Percentiles rank a stretch among this genome's conserved stretches.
These are phyloP conservation scores for Galium porrigens DNA, from an alignment of 305 asterid genomes.

Conservation along the genomic window DNA sequence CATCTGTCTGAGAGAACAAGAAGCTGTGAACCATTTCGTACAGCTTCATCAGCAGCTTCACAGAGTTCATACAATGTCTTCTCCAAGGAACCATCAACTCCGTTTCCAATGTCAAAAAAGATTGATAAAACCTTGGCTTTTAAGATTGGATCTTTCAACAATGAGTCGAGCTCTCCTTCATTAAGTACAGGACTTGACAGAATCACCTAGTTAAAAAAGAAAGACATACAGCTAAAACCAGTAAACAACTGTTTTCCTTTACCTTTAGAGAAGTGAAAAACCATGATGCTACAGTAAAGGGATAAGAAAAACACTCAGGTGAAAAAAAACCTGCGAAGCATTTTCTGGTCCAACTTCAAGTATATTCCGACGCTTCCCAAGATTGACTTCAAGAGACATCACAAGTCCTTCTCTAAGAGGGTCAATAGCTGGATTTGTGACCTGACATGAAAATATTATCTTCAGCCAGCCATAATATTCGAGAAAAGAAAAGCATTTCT, in stretches of 20 bases:
- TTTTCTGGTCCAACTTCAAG: conserved; percentile 91
- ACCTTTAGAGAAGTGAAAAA: conserved; percentile 13
- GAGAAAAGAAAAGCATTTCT: not conserved
- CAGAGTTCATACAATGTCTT: conserved; percentile 62
- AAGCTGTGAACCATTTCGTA: conserved; percentile 90
- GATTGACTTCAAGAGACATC: conserved; percentile 96
- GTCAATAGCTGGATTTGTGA: conserved; percentile 97
- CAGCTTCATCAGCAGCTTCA: conserved; percentile 99
- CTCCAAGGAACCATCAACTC: conserved; percentile 79
- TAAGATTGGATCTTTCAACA: conserved; percentile 65
- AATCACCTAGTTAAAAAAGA: conserved; percentile 36
- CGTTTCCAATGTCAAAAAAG: conserved; percentile 70
- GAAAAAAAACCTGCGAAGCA: conserved; percentile 67
- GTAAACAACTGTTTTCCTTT: conserved; percentile 5
- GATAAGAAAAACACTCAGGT: not conserved
- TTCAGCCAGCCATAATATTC: not conserved
- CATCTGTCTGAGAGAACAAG: conserved; percentile 90
- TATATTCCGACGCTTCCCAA: conserved; percentile 85
- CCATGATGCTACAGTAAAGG: not conserved
- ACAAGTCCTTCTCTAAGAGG: conserved; percentile 98
- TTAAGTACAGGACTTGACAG: conserved; percentile 77
- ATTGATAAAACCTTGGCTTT: conserved; percentile 61
- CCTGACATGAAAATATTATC: conserved; percentile 35
- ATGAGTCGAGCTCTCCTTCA: conserved; percentile 87
- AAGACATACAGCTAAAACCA: conserved; percentile 11